A percentile compares a stretch with the other conserved stretches of the same genome.
phyloP scores from a whole-genome alignment of 257 asterid genomes.

The Capsicum chinense region DNA sequence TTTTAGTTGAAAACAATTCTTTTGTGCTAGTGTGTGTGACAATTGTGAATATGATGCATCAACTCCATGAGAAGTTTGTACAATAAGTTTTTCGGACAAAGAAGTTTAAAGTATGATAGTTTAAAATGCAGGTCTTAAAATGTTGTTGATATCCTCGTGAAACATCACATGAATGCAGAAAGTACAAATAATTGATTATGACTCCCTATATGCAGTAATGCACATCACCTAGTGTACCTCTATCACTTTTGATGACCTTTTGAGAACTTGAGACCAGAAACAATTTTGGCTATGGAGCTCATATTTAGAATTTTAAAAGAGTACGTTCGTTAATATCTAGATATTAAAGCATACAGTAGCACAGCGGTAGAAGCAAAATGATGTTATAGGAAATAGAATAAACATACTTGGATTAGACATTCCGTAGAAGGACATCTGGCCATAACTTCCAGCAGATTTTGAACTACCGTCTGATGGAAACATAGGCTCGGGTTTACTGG shows the following conservation, averaged over 20 bases:
- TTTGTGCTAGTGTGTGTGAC: not conserved
- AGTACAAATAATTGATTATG: not conserved
- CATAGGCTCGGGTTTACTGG: conserved; percentile 66
- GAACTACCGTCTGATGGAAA: conserved; percentile 71
- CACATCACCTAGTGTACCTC: not conserved
- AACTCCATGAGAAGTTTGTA: not conserved
- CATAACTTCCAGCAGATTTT: conserved; percentile 59
- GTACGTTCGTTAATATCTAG: not conserved
- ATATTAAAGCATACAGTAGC: not conserved
- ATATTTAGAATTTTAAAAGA: not conserved
- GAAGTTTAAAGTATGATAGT: not conserved
- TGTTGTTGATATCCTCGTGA: not conserved
- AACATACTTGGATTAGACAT: conserved; percentile 61
- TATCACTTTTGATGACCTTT: not conserved
- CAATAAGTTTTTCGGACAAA: not conserved
- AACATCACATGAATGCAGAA: not conserved
- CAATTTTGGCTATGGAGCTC: not conserved
- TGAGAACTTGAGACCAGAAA: not conserved
- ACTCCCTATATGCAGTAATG: not conserved
- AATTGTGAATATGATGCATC: not conserved
- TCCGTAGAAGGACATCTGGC: conserved; percentile 78
- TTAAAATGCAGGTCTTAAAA: not conserved
- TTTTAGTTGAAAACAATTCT: not conserved
- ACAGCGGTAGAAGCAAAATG: not conserved
- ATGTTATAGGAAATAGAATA: conserved; percentile 17